Evolutionary conservation across 257 asterid species (phyloP).

Genomic region (Nicotiana sylvestris): DNA sequence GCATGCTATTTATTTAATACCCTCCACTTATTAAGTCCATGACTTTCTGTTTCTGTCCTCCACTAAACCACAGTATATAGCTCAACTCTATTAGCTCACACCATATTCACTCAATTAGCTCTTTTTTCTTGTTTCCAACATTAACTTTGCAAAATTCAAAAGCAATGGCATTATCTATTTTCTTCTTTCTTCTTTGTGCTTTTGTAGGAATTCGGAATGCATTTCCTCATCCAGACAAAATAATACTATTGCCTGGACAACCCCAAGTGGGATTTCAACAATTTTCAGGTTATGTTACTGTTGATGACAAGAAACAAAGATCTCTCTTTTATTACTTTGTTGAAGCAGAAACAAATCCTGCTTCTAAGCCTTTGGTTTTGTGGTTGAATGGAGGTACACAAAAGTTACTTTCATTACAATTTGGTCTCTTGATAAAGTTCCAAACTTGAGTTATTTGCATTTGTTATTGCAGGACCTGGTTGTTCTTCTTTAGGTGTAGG

Average conservation of each 20-base stretch:
- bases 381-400: slow-evolving; percentile 68
- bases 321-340: slow-evolving; percentile 58
- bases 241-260: slow-evolving; percentile 54
- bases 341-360: slow-evolving; percentile 49
- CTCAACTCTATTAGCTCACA: neutral
- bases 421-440: neutral
- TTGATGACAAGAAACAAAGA: slow-evolving; percentile 40
- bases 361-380: slow-evolving; percentile 65
- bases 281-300: slow-evolving; percentile 59
- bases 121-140: slow-evolving; percentile 1
- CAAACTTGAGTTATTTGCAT: neutral
- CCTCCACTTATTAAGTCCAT: slow-evolving; percentile 32
- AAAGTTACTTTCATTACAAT: neutral
- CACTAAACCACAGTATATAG: slow-evolving; percentile 24
- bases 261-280: slow-evolving; percentile 57
- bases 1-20: slow-evolving; percentile 43
- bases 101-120: neutral
- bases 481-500: slow-evolving; percentile 76
- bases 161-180: slow-evolving; percentile 24
- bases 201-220: slow-evolving; percentile 19
- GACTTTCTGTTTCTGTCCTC: slow-evolving; percentile 42
- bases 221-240: slow-evolving; percentile 45
- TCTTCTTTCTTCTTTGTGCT: slow-evolving; percentile 31
- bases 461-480: slow-evolving; percentile 54
- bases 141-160: slow-evolving; percentile 10